Base-by-base conservation (phyloP, 495 filamentous ascomycete species). In the Penicillium lividum region DNA sequence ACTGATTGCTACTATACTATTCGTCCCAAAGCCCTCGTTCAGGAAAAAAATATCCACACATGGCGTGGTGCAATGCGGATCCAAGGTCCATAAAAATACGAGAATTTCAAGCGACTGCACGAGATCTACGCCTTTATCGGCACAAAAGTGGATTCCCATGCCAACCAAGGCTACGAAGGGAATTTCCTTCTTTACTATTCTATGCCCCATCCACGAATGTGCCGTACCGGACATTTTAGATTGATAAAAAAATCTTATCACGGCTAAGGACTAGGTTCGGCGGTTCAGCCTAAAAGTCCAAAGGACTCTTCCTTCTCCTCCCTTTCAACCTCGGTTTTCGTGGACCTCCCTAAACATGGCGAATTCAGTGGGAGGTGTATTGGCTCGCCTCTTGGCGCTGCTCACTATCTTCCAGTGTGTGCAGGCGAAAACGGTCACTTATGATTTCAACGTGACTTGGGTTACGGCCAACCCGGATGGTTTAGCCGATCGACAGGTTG, bases 401-500 rank as follows among this genome's bases (percentile, higher is more conserved):
- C 27, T 67, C 5, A 52, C 31, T 33, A 22, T 56, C 4, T 63
- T 55, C 54, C 63, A 59, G 33, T 40, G 29, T 50, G 28, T 60
- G 31, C 69, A 63, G 48, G 84, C 86, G 47, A 87, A 83, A 36
- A 89, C 84, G 3, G 83, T 91, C 53, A 85, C 80, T 27, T 89
- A 91, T 67, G 80, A 96, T 69, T 95, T 89, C 75, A 88, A 89
- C 65, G 81, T 93, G 58, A 80, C 81, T 30, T 95, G 92, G 92
- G 86, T 92, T 6, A 85, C 76, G 29, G 85, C 88, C 8, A 93
- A 92, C 66, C 92, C 92, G 4, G 92, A 96, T 73, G 89, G 87
- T 15, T 67, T 81, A 40, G 73, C 77, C 22, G 78, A 84, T 1
- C 81, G 91, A 11, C 82, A 83, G 40, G 84, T 84, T 5, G 91